Evolutionary conservation across 768 basidiomycete species (phyloP), one percentile per base, ranked within the genome.

Genomic region (Rhizopogon vinicolor): DNA sequence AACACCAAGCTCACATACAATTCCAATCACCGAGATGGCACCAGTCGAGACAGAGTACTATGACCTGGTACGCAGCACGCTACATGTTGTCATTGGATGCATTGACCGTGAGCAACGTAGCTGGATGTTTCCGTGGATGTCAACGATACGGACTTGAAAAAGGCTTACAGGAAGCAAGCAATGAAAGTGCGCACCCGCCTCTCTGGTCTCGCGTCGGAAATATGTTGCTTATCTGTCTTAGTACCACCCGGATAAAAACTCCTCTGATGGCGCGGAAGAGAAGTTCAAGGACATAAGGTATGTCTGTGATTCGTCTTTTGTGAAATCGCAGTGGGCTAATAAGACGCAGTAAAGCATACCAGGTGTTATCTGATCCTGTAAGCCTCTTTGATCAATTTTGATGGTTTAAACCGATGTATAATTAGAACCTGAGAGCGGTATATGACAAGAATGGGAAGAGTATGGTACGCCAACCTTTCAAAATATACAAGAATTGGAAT

Each of bases 251-350:
- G 95, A 97, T 74, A 97, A 96, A 80, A 98, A 98, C 65, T 80
- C 84, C 7, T 89, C 91, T 4, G 80, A 85, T n/a, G 92, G 93
- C 64, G 97, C 96, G 1, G 93, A 94, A 68, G 88, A 91, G 68
- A 94, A 86, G 76, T 99, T 99, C 78, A 96, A 98, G 73, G 91
- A 97, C 44, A 91, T 99, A 65, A 93, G 92, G 91, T 86, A 62
- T 59, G 69, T 69, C 41, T 51, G 8, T 12, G 16, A 6, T 41
- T 19, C n/a, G 5, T 52, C 44, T 35, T 42, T 58, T n/a, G 46
- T 52, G 52, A 54, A 25, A 54, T 41, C 52, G 43, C 54, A 45
- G 55, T 41, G 57, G 41, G 16, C 51, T 52, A 41, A 59, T 31
- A n/a, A 50, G 53, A 44, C 61, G 39, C 62, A 92, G 92, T 68